Conservation (phyloP, 2,329 filamentous ascomycete genomes). For the Zarea fungicola region DNA sequence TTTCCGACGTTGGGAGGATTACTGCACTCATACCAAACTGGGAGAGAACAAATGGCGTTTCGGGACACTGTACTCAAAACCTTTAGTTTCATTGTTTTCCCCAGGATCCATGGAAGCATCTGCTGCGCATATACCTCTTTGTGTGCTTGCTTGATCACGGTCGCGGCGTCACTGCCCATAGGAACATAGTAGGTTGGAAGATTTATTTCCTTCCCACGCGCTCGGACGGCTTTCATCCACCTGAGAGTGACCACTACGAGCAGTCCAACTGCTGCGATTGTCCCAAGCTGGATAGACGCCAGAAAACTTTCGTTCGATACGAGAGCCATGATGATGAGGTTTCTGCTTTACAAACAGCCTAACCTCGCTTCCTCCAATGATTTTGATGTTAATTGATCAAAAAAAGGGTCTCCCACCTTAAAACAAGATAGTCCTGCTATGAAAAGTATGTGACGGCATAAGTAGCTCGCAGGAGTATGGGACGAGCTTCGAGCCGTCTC, state of each 20-base stretch:
- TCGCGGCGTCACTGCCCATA: neutral
- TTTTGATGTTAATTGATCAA: neutral
- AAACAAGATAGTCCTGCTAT: neutral
- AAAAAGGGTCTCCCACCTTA: neutral
- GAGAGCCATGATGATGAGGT: neutral
- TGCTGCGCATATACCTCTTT: neutral
- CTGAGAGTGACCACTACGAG: neutral
- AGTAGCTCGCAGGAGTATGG: neutral
- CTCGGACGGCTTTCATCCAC: neutral
- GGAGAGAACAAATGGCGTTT: conserved; percentile 4
- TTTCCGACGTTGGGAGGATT: conserved; percentile 4
- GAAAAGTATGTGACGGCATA: neutral
- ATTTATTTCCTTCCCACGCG: neutral
- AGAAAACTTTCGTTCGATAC: neutral
- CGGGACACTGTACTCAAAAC: neutral
- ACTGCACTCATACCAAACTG: conserved; percentile 4
- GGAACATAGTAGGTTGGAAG: neutral
- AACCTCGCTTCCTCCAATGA: neutral
- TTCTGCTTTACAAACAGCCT: neutral
- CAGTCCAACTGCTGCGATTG: neutral
- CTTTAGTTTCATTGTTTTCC: neutral
- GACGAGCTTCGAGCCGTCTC: neutral
- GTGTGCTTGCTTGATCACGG: neutral
- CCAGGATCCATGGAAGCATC: neutral
- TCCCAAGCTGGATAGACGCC: neutral